A percentile compares a stretch with the other conserved stretches of the same genome.
Conservation (phyloP, 495 filamentous ascomycete genomes). For the Penicillium angulare region DNA sequence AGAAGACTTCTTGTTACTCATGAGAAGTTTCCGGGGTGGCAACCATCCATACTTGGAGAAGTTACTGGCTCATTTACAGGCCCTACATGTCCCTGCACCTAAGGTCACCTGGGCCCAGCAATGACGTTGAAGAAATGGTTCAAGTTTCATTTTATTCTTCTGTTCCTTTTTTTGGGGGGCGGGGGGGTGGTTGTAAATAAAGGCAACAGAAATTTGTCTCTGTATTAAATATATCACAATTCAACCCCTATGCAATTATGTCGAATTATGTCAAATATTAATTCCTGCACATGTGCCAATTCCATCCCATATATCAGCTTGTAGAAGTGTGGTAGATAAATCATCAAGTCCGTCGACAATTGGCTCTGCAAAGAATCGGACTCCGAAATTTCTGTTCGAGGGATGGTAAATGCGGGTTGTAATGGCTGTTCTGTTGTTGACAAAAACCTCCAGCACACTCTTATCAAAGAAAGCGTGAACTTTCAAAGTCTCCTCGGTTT, state of each 20-base stretch:
- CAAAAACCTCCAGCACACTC: slow-evolving; percentile 41
- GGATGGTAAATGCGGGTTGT: slow-evolving; percentile 34
- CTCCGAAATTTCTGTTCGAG: slow-evolving; percentile 10
- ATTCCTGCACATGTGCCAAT: slow-evolving; percentile 17
- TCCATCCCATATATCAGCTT: slow-evolving; percentile 33
- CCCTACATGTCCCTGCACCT: slow-evolving; percentile 20
- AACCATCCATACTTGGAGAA: slow-evolving; percentile 41
- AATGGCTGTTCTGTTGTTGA: slow-evolving; percentile 38
- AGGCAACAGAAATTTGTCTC: no score
- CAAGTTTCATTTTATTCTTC: neutral
- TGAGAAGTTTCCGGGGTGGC: slow-evolving; percentile 39
- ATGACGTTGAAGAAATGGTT: slow-evolving; percentile 1
- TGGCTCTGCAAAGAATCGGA: slow-evolving; percentile 31
- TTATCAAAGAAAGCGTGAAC: slow-evolving; percentile 37
- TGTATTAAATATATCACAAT: neutral
- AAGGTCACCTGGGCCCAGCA: slow-evolving; percentile 20
- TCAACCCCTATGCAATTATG: neutral
- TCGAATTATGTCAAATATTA: neutral
- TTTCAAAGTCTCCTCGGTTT: slow-evolving; percentile 31
- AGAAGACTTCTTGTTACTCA: slow-evolving; percentile 33
- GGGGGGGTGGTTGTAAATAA: no score
- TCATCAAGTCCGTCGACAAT: neutral
- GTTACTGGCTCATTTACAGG: slow-evolving; percentile 31
- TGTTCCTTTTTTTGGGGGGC: no score
- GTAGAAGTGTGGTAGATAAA: slow-evolving; percentile 16